These are phyloP conservation scores for Lepraria neglecta DNA, from an alignment of 495 filamentous ascomycete genomes.

Conservation along the genomic window DNA sequence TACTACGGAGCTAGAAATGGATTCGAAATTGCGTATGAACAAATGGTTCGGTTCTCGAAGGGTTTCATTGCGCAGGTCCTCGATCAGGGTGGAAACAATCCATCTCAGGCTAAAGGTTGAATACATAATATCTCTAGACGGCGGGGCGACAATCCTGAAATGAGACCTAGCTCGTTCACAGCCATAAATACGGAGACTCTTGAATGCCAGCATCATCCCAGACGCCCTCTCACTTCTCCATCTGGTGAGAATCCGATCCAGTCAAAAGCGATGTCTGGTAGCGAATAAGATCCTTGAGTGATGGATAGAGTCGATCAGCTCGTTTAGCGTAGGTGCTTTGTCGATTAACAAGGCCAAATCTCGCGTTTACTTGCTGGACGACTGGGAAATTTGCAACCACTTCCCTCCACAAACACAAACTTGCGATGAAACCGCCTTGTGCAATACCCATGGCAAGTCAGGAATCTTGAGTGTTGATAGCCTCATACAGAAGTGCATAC, in stretches of 20 bases:
- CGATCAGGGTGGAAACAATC: neutral
- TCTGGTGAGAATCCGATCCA: neutral
- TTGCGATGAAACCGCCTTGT: neutral
- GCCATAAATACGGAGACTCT: no score
- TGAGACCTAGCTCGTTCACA: neutral
- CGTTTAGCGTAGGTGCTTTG: neutral
- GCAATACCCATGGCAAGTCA: neutral
- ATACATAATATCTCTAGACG: no score
- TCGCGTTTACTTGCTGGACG: neutral
- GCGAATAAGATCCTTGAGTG: neutral
- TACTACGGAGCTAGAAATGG: slow-evolving; percentile 83
- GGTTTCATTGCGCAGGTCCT: slow-evolving; percentile 56
- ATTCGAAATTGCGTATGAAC: slow-evolving; percentile 81
- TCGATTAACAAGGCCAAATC: neutral
- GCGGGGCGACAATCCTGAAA: no score
- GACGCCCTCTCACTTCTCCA: neutral
- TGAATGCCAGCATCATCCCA: neutral
- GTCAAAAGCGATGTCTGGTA: neutral
- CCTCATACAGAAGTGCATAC: neutral
- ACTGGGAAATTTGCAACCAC: neutral
- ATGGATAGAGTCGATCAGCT: neutral
- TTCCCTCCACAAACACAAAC: neutral
- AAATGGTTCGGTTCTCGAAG: slow-evolving; percentile 70
- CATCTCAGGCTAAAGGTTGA: no score
- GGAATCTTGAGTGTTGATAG: neutral